Base-by-base conservation (phyloP, 805 yeast species). In the Suhomyces sp. region DNA sequence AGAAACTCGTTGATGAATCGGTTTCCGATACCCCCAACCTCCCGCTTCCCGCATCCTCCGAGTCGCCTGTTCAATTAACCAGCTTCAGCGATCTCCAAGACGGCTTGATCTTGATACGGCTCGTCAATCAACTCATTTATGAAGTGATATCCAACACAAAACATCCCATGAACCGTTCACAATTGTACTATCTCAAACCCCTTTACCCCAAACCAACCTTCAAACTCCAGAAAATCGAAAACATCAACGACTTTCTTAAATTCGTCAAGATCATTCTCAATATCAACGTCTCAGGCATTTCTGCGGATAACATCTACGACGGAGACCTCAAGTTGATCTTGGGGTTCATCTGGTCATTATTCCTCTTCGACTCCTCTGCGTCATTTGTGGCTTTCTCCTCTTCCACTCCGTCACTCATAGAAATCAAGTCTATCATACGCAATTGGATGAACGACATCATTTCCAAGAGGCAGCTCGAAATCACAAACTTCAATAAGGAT, bases 401-500 rank as follows among this genome's bases (percentile, higher is more conserved):
- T 28, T 44, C 51, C 28, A 28, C 12, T 12, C 31, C 31, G 17
- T 57, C 67, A 14, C 46, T 57, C 24, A 31, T 44, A n/a, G 56
- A 64, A 38, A 54, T 67, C 23, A 65, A 62, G 41, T 11, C 39
- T 13, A 50, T 59, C 16, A 43, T 67, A 29, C 50, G 75, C 31
- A 47, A 65, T 8, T 80, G 87, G 87, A 65, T 81, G 38, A 79
- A 76, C 46, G 38, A 33, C 26, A 43, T 55, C 6, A 35, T 49
- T 14, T 42, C 46, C 31, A 43, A 47, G 25, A 41, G 50, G 28
- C 30, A 37, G 26, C 19, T 23, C 20, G 35, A 40, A 13, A 50
- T 80, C 19, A 40, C 54, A 9, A 77, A 80, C 50, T 80, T 80
- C 53, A 63, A 74, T 25, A 53, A 67, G 23, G 72, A 76, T 44